A percentile compares a stretch with the other conserved stretches of the same genome.
Conservation (phyloP, 2,329 filamentous ascomycete species). For the Fusarium sp. region DNA sequence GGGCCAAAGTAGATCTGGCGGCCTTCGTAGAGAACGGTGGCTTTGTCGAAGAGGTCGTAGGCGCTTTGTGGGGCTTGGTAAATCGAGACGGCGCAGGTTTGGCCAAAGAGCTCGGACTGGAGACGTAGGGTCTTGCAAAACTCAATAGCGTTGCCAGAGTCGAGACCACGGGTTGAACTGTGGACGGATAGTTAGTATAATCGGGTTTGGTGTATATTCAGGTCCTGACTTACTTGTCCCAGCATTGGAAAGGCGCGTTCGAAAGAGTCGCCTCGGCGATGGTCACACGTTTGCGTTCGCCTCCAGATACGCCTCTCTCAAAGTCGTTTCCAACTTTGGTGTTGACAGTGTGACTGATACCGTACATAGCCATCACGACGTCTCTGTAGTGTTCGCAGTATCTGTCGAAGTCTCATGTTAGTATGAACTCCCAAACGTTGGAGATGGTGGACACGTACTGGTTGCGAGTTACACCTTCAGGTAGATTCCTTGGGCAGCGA, state of each 20-base stretch:
- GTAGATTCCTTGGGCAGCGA: conserved; percentile 68
- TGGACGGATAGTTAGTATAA: background rate
- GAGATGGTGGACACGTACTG: conserved; percentile 56
- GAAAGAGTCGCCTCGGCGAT: conserved; percentile 48
- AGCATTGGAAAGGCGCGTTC: conserved; percentile 68
- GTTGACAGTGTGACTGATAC: conserved; percentile 75
- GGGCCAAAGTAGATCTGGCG: conserved; percentile 65
- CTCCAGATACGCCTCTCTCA: conserved; percentile 65
- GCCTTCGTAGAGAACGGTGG: conserved; percentile 74
- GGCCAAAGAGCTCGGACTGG: conserved; percentile 68
- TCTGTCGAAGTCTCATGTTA: background rate
- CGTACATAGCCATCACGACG: conserved; percentile 77
- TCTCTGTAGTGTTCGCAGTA: conserved; percentile 67
- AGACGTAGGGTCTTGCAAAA: conserved; percentile 71
- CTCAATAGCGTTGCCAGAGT: conserved; percentile 72
- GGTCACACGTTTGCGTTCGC: conserved; percentile 58
- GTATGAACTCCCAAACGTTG: background rate
- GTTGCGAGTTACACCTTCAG: conserved; percentile 62
- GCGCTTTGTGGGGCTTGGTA: conserved; percentile 67
- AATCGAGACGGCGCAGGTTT: conserved; percentile 70
- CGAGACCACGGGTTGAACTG: conserved; percentile 65
- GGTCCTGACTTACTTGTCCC: conserved; percentile 66
- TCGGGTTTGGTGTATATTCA: background rate
- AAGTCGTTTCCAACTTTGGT: conserved; percentile 77
- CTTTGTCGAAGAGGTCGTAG: conserved; percentile 70